Evolutionary conservation across 2,329 filamentous ascomycete species (phyloP).

Genomic region (Apiospora arundinis): DNA sequence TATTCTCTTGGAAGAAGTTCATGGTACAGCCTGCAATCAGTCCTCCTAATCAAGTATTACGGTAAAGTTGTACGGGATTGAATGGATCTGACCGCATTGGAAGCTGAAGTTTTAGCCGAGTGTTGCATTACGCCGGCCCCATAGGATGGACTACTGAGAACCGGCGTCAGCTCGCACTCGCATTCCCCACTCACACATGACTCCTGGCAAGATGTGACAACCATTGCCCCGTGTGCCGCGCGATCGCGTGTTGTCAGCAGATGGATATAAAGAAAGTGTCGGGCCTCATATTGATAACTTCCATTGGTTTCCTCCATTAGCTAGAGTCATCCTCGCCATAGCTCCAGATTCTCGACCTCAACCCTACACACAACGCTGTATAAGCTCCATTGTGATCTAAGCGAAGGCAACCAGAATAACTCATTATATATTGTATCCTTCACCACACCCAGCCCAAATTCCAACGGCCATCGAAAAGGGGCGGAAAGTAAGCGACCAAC

Average conservation of each 20-base stretch:
- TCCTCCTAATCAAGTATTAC: too few relatives aligned
- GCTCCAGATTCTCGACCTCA: too few relatives aligned
- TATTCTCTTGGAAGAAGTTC: too few relatives aligned
- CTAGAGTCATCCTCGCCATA: too few relatives aligned
- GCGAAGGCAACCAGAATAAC: too few relatives aligned
- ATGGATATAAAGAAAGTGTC: neutral
- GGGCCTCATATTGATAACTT: neutral
- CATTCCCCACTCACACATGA: slow-evolving; percentile 1
- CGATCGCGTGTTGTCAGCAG: neutral
- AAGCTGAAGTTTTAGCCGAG: neutral
- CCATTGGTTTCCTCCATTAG: too few relatives aligned
- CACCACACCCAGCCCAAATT: too few relatives aligned
- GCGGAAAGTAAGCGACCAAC: neutral
- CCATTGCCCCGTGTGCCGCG: neutral
- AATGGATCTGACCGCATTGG: neutral
- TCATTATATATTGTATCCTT: too few relatives aligned
- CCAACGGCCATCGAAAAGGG: neutral
- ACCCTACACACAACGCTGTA: too few relatives aligned
- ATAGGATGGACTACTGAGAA: neutral
- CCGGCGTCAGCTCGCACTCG: neutral
- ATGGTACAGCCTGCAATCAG: too few relatives aligned
- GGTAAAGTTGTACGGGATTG: neutral
- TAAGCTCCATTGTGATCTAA: too few relatives aligned
- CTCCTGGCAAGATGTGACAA: neutral
- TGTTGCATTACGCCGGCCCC: neutral